These are phyloP conservation scores for Phialemoniopsis sp. DNA, from an alignment of 2,329 filamentous ascomycete genomes.

Conservation along the genomic window DNA sequence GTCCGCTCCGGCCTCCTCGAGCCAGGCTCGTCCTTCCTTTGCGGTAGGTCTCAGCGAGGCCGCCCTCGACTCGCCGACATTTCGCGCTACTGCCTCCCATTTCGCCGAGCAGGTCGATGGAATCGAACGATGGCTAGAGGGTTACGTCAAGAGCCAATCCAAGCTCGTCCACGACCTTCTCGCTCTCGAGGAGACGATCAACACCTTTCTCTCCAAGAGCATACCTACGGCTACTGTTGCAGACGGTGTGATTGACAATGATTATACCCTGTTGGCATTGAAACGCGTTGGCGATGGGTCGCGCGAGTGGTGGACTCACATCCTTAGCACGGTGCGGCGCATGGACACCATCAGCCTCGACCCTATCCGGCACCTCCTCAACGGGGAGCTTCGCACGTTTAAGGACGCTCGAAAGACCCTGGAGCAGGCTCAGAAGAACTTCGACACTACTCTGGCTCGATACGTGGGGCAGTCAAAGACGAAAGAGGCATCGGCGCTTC, in stretches of 20 bases:
- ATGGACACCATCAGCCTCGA: conserved; percentile 76
- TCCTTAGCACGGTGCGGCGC: conserved; percentile 69
- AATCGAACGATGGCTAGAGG: conserved; percentile 86
- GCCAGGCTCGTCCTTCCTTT: conserved; percentile 35
- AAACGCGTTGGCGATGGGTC: conserved; percentile 81
- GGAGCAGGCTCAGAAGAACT: conserved; percentile 77
- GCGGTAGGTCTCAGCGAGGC: conserved; percentile 92
- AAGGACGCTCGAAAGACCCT: conserved; percentile 76
- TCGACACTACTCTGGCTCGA: conserved; percentile 75
- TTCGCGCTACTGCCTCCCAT: conserved; percentile 80
- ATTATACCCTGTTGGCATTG: conserved; percentile 87
- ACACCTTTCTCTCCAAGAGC: conserved; percentile 70
- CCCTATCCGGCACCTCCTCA: conserved; percentile 74
- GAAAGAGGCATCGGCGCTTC: conserved; percentile 85
- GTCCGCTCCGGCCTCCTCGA: conserved; percentile 7
- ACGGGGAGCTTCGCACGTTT: conserved; percentile 76
- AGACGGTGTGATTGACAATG: conserved; percentile 82
- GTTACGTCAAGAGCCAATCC: conserved; percentile 47
- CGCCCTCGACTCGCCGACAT: conserved; percentile 91
- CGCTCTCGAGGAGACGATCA: conserved; percentile 75
- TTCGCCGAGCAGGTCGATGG: conserved; percentile 89
- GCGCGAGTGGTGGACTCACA: conserved; percentile 80
- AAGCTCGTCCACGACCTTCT: conserved; percentile 60
- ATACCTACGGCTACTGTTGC: conserved; percentile 70
- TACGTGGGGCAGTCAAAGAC: conserved; percentile 85